Conservation (phyloP, 2,329 filamentous ascomycete species). For the Aspergillus sp. region DNA sequence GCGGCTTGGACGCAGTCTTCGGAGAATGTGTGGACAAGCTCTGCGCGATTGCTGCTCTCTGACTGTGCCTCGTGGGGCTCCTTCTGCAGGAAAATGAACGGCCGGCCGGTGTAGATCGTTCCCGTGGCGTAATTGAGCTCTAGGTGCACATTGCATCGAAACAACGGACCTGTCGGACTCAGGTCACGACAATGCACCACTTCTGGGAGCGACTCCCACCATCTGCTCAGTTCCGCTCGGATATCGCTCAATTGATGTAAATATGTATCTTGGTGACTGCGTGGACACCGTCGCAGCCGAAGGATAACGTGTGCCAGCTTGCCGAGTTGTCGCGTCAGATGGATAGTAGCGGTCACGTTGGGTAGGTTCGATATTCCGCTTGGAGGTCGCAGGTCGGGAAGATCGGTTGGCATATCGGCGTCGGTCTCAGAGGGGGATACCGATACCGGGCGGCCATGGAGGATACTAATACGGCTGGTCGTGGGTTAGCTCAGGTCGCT, state of each 20-base stretch:
- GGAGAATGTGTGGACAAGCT: slow-evolving; percentile 30
- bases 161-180: slow-evolving; percentile 31
- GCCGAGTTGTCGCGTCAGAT: slow-evolving; percentile 32
- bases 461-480: slow-evolving; percentile 49
- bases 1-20: slow-evolving; percentile 49
- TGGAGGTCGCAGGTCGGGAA: slow-evolving; percentile 35
- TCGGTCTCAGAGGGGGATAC: slow-evolving; percentile 51
- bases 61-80: not conserved
- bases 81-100: slow-evolving; percentile 43
- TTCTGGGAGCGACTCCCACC: slow-evolving; percentile 30
- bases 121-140: slow-evolving; percentile 48
- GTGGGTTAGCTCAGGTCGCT: not conserved
- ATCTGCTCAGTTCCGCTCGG: slow-evolving; percentile 26
- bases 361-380: slow-evolving; percentile 36
- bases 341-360: slow-evolving; percentile 43
- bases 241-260: slow-evolving; percentile 28
- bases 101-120: slow-evolving; percentile 50
- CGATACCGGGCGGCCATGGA: slow-evolving; percentile 52
- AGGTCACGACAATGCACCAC: slow-evolving; percentile 33
- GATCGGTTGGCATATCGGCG: slow-evolving; percentile 46
- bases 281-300: slow-evolving; percentile 25
- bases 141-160: slow-evolving; percentile 48
- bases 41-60: not conserved
- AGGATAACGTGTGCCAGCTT: slow-evolving; percentile 31
- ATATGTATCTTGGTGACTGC: slow-evolving; percentile 23